Evolutionary conservation across 352 stramenopile genomes (phyloP).

Genomic region (Phytophthora syringae): DNA sequence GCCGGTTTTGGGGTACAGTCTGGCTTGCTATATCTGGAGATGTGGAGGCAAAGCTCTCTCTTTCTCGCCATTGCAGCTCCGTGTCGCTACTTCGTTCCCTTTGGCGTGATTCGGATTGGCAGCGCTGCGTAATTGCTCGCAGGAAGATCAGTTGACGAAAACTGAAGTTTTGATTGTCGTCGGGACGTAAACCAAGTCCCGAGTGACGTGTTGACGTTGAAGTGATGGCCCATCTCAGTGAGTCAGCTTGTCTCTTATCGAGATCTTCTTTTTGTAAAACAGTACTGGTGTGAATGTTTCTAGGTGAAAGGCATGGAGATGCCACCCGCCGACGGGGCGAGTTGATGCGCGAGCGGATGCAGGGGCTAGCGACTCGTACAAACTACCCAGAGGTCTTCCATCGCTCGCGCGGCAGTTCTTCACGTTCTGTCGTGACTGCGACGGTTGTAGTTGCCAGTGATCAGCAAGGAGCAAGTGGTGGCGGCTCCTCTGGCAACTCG

Average conservation of each 20-base stretch:
- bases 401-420: constrained; percentile 12
- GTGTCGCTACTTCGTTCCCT: constrained; percentile 12
- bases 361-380: constrained; percentile 50
- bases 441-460: constrained; percentile 8
- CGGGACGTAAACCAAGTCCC: constrained; percentile 1
- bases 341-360: constrained; percentile 52
- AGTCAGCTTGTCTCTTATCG: constrained; percentile 5
- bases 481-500: background rate
- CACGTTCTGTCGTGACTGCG: constrained; percentile 1
- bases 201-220: constrained; percentile 25
- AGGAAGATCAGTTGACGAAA: background rate
- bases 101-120: background rate
- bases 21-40: constrained; percentile 30
- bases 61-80: constrained; percentile 3
- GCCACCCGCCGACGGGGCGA: constrained; percentile 56
- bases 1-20: constrained; percentile 1
- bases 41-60: constrained; percentile 12
- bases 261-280: background rate
- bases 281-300: background rate
- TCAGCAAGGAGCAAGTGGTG: background rate
- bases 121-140: background rate
- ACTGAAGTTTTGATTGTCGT: constrained; percentile 28
- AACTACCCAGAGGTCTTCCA: constrained; percentile 52
- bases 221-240: constrained; percentile 58
- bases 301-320: constrained; percentile 65